Percentiles rank a stretch among this genome's conserved stretches.
Conservation (phyloP, 805 yeast species). For the Lachancea meyersii region DNA sequence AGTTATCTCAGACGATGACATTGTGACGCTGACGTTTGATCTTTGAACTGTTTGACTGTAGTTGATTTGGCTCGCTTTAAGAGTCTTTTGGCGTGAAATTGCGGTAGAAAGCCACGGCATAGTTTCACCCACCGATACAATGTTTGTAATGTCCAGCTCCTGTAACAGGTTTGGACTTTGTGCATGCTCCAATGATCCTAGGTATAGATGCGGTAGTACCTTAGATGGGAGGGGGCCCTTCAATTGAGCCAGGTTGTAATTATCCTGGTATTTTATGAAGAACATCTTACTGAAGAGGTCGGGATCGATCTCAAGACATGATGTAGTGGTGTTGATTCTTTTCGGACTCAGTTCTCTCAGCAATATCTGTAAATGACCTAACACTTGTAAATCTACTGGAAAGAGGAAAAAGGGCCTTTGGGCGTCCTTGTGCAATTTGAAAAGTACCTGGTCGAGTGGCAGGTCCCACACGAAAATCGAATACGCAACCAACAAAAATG, state of each 20-base stretch:
- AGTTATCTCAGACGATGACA: conserved; percentile 1
- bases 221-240: conserved; percentile 79
- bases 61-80: conserved; percentile 1
- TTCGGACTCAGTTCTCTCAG: conserved; percentile 56
- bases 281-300: conserved; percentile 33
- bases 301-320: conserved; percentile 21
- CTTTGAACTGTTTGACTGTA: background rate
- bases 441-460: conserved; percentile 56
- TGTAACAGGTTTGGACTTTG: conserved; percentile 56
- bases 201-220: conserved; percentile 73
- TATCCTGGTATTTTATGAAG: conserved; percentile 24
- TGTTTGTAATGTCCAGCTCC: conserved; percentile 60
- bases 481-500: conserved; percentile 66
- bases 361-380: conserved; percentile 58
- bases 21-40: background rate
- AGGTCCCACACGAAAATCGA: conserved; percentile 62
- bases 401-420: conserved; percentile 83
- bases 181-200: conserved; percentile 84
- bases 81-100: conserved; percentile 3
- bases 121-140: conserved; percentile 82
- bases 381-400: conserved; percentile 61
- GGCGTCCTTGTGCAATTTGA: conserved; percentile 53
- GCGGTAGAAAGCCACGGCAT: conserved; percentile 47
- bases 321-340: conserved; percentile 14
- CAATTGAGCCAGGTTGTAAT: conserved; percentile 26